Evolutionary conservation across 306 rosid species (phyloP).

Genomic region (Vigna mungo): DNA sequence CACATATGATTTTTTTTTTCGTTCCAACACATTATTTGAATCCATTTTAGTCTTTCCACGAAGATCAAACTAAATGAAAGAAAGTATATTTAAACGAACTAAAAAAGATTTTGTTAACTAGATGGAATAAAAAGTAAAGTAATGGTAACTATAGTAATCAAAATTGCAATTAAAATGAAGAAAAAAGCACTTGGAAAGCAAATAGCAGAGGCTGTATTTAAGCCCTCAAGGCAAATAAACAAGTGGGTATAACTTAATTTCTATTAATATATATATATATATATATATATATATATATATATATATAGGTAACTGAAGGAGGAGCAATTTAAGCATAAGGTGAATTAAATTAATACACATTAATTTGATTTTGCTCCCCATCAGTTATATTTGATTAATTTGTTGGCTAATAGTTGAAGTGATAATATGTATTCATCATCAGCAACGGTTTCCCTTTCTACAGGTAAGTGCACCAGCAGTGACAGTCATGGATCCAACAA

Average conservation of each 20-base stretch:
- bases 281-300: too few species aligned
- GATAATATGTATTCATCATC: neutral
- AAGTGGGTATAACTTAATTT: slow-evolving; percentile 31
- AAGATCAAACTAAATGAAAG: too few species aligned
- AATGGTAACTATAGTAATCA: too few species aligned
- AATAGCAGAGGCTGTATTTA: slow-evolving; percentile 39
- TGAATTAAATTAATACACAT: slow-evolving; percentile 5
- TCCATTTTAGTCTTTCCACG: too few species aligned
- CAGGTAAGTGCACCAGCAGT: slow-evolving; percentile 83
- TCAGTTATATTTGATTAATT: neutral
- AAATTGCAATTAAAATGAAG: too few species aligned
- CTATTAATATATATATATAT: slow-evolving; percentile 31
- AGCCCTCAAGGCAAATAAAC: slow-evolving; percentile 25
- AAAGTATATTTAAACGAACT: too few species aligned
- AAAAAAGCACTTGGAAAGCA: slow-evolving; percentile 6
- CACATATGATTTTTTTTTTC: too few species aligned
- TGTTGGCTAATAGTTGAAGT: neutral
- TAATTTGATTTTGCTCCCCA: slow-evolving; percentile 1
- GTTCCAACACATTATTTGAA: too few species aligned
- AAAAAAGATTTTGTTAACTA: too few species aligned
- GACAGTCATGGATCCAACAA: slow-evolving; percentile 79
- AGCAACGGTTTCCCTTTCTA: slow-evolving; percentile 69
- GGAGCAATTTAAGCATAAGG: slow-evolving; percentile 31
- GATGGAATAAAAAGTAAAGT: too few species aligned
- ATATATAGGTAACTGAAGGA: slow-evolving; percentile 5